Evolutionary conservation across 371 early-diverging fungal species (phyloP).

Genomic region (Funneliformis caledonium): DNA sequence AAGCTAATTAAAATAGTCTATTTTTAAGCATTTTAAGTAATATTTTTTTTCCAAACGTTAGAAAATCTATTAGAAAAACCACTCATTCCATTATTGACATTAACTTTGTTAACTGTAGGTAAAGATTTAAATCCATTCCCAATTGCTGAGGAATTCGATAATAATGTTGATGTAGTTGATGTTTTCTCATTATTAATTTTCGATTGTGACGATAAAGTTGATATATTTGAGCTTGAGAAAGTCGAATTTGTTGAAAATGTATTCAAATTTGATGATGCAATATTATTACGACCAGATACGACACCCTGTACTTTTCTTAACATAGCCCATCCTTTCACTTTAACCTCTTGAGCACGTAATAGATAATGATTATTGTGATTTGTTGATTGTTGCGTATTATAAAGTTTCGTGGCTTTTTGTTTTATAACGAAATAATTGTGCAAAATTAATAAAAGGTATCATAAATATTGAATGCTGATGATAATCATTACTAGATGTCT

Average conservation of each 20-base stretch:
- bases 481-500: neutral
- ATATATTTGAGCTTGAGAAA: neutral
- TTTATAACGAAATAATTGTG: neutral
- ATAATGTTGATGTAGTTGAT: neutral
- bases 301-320: constrained; percentile 29
- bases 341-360: neutral
- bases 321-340: constrained; percentile 30
- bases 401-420: neutral
- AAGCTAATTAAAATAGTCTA: too few species aligned
- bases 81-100: constrained; percentile 13
- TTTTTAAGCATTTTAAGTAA: neutral
- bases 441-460: neutral
- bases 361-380: neutral
- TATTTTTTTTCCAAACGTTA: constrained; percentile 25
- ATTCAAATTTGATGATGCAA: neutral
- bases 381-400: neutral
- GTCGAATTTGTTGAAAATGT: neutral
- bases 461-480: constrained; percentile 3
- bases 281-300: constrained; percentile 5
- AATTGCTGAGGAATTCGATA: neutral
- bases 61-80: constrained; percentile 21
- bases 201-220: neutral
- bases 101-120: neutral
- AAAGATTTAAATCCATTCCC: neutral
- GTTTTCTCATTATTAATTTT: neutral